Base-by-base conservation (phyloP, 1,284 basidiomycete species). In the Pseudozyma tsukubaensis region DNA sequence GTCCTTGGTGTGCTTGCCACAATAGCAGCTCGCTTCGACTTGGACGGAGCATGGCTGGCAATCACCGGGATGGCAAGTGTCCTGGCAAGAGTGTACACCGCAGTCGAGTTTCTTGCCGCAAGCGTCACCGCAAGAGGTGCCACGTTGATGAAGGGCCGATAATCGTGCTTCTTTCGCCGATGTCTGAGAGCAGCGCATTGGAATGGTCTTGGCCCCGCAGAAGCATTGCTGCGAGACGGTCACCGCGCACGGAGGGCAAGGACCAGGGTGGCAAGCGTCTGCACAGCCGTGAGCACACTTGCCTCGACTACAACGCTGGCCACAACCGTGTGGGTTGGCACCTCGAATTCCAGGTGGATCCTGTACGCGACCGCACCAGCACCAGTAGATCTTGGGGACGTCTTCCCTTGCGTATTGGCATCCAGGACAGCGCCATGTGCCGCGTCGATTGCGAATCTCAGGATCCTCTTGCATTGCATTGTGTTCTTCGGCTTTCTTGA, bases 381-480 rank as follows among this genome's bases (percentile, higher is more conserved):
- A 84, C 60, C 58, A 64, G 50, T 84, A 84, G 44, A 64, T 56
- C 19, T 67, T 77, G n/a, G 83, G 83, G 0, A 84, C 70, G 14
- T 75, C 72, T 29, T 81, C 68, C 13, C 76, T 50, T 1, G 81
- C 74, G 39, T 72, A 72, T 59, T 84, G 83, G 59, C 83, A 84
- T 8, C 80, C 79, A 1, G 83, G 83, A 48, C 83, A 84, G 34
- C 83, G 64, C 83, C 83, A 84, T 9, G 74, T 77, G 3, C 80
- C 83, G 10, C 63, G 68, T 8, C 77, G 64, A 34, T 71, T 60
- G 42, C 80, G 77, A 3, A 84, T 76, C 35, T 64, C 72, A 19
- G 70, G 67, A 58, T 84, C 82, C 49, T 84, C 81, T 56, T 84
- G 83, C 77, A 81, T 76, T 5, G 79, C 78, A 42, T 83, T 82